phyloP scores from a whole-genome alignment of 345 rosid species.

The Hevea brasiliensis region DNA sequence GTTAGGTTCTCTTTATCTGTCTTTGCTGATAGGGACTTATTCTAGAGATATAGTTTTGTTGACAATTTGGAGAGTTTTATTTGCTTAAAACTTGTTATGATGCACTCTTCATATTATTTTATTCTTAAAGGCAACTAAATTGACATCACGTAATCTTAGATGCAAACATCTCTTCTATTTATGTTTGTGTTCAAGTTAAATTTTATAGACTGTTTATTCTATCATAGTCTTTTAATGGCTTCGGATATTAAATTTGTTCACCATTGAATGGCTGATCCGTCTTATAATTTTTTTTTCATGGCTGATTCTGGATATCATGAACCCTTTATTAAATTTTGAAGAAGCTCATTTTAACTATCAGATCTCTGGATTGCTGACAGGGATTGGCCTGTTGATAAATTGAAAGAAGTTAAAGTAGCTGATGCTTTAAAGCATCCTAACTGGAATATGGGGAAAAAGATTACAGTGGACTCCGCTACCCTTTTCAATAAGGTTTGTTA shows the following conservation, averaged over 20 bases:
- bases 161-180: neutral
- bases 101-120: neutral
- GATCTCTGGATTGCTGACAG: conserved; percentile 38
- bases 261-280: conserved; percentile 1
- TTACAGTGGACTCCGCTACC: conserved; percentile 94
- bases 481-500: conserved; percentile 83
- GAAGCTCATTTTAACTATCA: conserved; percentile 19
- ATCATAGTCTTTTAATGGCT: neutral
- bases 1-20: neutral
- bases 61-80: neutral
- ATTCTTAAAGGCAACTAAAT: conserved; percentile 1
- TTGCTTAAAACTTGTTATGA: neutral
- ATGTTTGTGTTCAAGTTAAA: neutral
- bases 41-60: neutral
- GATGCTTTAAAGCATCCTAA: conserved; percentile 98
- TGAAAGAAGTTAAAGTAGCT: conserved; percentile 87
- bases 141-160: neutral
- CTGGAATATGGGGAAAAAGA: conserved; percentile 97
- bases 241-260: conserved; percentile 3
- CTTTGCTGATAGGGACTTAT: neutral
- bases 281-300: neutral
- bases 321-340: neutral
- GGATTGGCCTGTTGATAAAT: conserved; percentile 87
- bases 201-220: neutral
- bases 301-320: neutral